Base-by-base conservation (phyloP, 768 basidiomycete species). In the Dacryopinax spathularia region DNA sequence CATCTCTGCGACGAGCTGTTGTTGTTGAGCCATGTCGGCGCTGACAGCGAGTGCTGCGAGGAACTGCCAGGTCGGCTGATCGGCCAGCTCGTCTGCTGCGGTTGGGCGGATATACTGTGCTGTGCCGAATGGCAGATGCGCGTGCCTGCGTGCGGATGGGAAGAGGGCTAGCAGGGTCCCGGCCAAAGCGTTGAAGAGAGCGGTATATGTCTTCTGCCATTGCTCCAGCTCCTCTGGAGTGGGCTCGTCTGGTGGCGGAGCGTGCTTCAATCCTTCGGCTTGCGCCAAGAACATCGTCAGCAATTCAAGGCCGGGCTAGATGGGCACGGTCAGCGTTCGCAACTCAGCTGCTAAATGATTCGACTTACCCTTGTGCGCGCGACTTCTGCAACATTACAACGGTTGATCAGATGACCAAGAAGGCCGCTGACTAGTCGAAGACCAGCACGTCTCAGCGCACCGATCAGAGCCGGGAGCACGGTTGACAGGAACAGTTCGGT, bases 61-160 rank as follows among this genome's bases (percentile, higher is more conserved):
- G 79, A 93, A 90, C 72, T 89, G 87, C 92, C 93, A 96, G n/a
- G 91, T 89, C 15, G 88, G 89, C 73, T 89, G 88, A 75, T 95
- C 76, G 15, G 72, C 73, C 12, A 65, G 35, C 61, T 76, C 91
- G 62, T 88, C 80, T 79, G 29, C 78, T 73, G 1, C 79, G 36
- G 73, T 71, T 63, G 62, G 64, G 71, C 75, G 64, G 66, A 66
- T 65, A 70, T 79, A 74, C 43, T 71, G 75, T 63, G 65, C 72
- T 65, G 64, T 74, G 67, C 48, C 76, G 75, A 68, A 81, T 73
- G 61, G 75, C 60, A 65, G 75, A 63, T 61, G 78, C 72, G 60
- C 84, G 67, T 31, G 70, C 69, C 48, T 83, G 61, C 92, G 86
- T 18, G 88, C 86, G 2, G 95, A 96, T 1, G 96, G 94, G 82